Evolutionary conservation across 192 early-diverging fungal genomes (phyloP), one percentile per base, ranked within the genome.

Genomic region (Cetraspora pellucida): DNA sequence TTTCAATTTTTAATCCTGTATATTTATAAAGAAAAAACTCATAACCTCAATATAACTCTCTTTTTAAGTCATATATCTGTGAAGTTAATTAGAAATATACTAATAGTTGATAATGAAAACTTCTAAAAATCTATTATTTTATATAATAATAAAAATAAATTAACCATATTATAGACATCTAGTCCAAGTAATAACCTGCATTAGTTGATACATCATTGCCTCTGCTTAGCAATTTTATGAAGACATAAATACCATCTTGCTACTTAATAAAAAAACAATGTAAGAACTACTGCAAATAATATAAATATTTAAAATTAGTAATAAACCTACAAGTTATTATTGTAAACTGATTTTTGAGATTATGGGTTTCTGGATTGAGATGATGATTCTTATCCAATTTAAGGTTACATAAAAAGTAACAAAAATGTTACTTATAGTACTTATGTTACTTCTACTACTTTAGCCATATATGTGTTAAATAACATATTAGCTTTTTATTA

Each of bases 101-200:
- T 45, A 44, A 44, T 67, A 46, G 23, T 75, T 75, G n/a, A 77
- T 58, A 66, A 45, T 61, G 60, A 68, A 68, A n/a, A 23, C 50
- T 52, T 67, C 55, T 43, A 43, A 64, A 50, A 49, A 67, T 59
- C 10, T 46, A 70, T 17, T 50, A 77, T 77, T n/a, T n/a, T n/a
- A n/a, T n/a, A n/a, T n/a, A n/a, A n/a, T n/a, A n/a, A n/a, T n/a
- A n/a, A n/a, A n/a, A n/a, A n/a, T n/a, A n/a, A n/a, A n/a, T n/a
- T n/a, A 77, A 66, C n/a, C 65, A 77, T 77, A 77, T 52, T 50
- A 52, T 77, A 50, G 70, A 77, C 54, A 77, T 58, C 65, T 66
- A 69, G 14, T 77, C 66, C 27, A 77, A 16, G 43, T 77, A 66
- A 43, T 55, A 77, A 28, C 75, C 75, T 17, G 61, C 31, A 47